phyloP scores from a whole-genome alignment of 2,329 filamentous ascomycete genomes.

The Calonectria pseudoreteaudii region DNA sequence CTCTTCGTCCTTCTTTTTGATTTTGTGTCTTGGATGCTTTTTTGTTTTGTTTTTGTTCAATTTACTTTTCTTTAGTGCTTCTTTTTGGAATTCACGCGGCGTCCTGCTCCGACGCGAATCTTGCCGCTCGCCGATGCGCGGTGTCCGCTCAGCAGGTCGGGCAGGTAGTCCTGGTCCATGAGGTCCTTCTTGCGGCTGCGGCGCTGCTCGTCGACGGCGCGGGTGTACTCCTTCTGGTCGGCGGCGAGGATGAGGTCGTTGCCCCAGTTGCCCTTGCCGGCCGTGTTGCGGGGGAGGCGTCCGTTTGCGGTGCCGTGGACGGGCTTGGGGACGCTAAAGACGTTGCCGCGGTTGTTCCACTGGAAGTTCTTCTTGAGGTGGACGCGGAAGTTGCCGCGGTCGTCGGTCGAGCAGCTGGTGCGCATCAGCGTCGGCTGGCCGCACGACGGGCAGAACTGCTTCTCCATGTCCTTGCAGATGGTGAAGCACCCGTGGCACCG shows the following conservation, averaged over 20 bases:
- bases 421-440: conserved; percentile 89
- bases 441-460: conserved; percentile 93
- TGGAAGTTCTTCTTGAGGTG: conserved; percentile 96
- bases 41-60: background rate
- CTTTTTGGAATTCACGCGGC: conserved; percentile 85
- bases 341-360: conserved; percentile 93
- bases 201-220: conserved; percentile 72
- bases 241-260: conserved; percentile 86
- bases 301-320: conserved; percentile 84
- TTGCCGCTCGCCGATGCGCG: conserved; percentile 73
- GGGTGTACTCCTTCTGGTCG: conserved; percentile 93
- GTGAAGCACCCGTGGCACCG: conserved; percentile 95
- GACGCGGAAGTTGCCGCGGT: conserved; percentile 82
- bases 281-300: conserved; percentile 74
- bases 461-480: conserved; percentile 83
- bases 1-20: background rate
- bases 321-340: conserved; percentile 93
- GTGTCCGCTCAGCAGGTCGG: conserved; percentile 85
- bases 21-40: background rate
- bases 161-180: conserved; percentile 96
- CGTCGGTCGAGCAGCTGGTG: conserved; percentile 86
- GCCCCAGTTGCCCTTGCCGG: conserved; percentile 91
- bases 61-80: conserved; percentile 53
- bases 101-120: conserved; percentile 85
- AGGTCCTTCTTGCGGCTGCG: conserved; percentile 80